Conservation (phyloP, 139 green algal species). For the Closterium sp. region DNA sequence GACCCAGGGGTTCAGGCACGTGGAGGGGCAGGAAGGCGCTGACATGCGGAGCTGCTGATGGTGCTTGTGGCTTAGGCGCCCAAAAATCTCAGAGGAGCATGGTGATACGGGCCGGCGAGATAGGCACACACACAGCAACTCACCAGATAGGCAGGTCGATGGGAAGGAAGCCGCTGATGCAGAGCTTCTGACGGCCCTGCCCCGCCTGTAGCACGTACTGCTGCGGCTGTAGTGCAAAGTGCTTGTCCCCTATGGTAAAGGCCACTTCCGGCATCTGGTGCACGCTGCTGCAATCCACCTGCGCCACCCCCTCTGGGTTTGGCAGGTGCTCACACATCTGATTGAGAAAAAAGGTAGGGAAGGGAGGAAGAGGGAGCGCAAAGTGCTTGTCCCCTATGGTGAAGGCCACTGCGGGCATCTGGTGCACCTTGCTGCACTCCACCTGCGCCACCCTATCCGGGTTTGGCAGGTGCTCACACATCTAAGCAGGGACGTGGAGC, state of each 20-base stretch:
- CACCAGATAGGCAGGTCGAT: conserved; percentile 89
- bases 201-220: conserved; percentile 55
- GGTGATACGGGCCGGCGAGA: too few species aligned
- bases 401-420: conserved; percentile 80
- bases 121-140: too few species aligned
- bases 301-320: conserved; percentile 40
- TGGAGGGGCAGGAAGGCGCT: conserved; percentile 95
- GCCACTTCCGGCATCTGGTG: conserved; percentile 72
- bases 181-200: conserved; percentile 43
- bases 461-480: conserved; percentile 2
- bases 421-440: conserved; percentile 73
- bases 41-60: conserved; percentile 69
- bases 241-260: conserved; percentile 77
- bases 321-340: conserved; percentile 39
- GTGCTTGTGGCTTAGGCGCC: too few species aligned
- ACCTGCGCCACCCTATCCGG: conserved; percentile 62
- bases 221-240: conserved; percentile 72
- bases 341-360: not conserved
- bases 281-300: conserved; percentile 82
- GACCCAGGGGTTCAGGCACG: conserved; percentile 71
- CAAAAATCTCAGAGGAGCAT: too few species aligned
- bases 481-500: too few species aligned
- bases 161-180: conserved; percentile 93
- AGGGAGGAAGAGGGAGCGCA: conserved; percentile 53
- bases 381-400: conserved; percentile 79